phyloP scores from a whole-genome alignment of 1,284 basidiomycete genomes.

The Ganoderma multipileum region DNA sequence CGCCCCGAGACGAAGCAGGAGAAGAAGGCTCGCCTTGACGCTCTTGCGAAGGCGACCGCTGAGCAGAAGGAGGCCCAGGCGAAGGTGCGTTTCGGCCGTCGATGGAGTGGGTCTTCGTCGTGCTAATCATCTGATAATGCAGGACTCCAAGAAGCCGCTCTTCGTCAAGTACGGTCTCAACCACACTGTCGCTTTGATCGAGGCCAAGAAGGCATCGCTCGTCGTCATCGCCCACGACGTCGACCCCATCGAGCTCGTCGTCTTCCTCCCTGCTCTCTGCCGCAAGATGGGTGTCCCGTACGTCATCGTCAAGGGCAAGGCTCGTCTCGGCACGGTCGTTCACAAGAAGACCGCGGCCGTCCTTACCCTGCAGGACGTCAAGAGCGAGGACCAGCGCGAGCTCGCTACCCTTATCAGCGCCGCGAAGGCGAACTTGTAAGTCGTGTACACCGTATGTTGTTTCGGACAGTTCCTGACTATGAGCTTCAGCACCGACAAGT shows the following conservation, averaged over 20 bases:
- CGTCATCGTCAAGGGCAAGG: slow-evolving; percentile 98
- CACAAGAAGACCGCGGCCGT: slow-evolving; percentile 99
- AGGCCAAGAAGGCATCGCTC: slow-evolving; percentile 97
- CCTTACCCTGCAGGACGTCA: slow-evolving; percentile 91
- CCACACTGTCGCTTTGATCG: slow-evolving; percentile 94
- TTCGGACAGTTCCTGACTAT: slow-evolving; percentile 14
- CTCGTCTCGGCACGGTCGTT: slow-evolving; percentile 94
- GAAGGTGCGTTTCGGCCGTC: slow-evolving; percentile 50
- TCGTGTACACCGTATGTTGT: slow-evolving; percentile 23
- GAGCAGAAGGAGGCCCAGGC: slow-evolving; percentile 79
- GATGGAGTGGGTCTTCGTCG: neutral
- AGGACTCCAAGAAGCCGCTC: slow-evolving; percentile 91
- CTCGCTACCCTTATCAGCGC: slow-evolving; percentile 93
- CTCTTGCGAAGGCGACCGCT: slow-evolving; percentile 77
- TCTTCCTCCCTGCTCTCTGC: slow-evolving; percentile 98
- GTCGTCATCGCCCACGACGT: slow-evolving; percentile 99
- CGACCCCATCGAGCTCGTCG: slow-evolving; percentile 97
- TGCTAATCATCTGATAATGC: slow-evolving; percentile 27
- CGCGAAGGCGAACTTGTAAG: slow-evolving; percentile 96
- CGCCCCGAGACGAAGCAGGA: slow-evolving; percentile 95
- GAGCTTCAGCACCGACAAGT: slow-evolving; percentile 85
- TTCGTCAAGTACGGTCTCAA: slow-evolving; percentile 98
- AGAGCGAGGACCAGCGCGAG: slow-evolving; percentile 93
- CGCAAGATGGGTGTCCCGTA: slow-evolving; percentile 99
- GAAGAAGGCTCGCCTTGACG: slow-evolving; percentile 94